A percentile compares a stretch with the other conserved stretches of the same genome.
Conservation (phyloP, 2,329 filamentous ascomycete species). For the Phyllosticta citribraziliensis region DNA sequence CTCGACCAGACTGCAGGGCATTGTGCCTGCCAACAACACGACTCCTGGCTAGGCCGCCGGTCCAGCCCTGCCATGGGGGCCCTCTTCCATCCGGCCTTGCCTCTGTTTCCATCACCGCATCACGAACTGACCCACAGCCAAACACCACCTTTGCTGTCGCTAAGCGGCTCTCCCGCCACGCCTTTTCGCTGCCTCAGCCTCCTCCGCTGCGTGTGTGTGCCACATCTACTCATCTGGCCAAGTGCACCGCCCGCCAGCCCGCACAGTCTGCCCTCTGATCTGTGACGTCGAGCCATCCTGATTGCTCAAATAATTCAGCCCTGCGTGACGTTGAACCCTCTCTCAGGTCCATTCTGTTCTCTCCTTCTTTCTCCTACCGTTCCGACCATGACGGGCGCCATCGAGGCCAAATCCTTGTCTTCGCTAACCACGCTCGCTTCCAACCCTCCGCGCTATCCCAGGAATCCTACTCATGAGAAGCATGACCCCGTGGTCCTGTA, state of each 20-base stretch:
- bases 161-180: background rate
- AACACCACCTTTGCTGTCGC: background rate
- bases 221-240: background rate
- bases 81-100: background rate
- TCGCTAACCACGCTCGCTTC: conserved; percentile 70
- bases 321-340: background rate
- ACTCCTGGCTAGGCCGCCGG: no score
- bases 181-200: background rate
- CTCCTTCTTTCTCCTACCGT: background rate
- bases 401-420: conserved; percentile 78
- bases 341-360: background rate
- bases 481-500: conserved; percentile 73
- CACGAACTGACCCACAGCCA: background rate
- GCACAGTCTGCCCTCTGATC: background rate
- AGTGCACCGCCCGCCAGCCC: background rate
- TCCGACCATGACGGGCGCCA: conserved; percentile 19
- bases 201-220: background rate
- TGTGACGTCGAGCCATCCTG: background rate
- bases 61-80: no score
- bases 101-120: background rate
- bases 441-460: conserved; percentile 77
- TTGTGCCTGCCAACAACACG: no score
- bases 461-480: conserved; percentile 59
- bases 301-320: background rate
- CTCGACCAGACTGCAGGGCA: no score